These are phyloP conservation scores for Xylaria polymorpha DNA, from an alignment of 2,329 filamentous ascomycete species.

Conservation along the genomic window DNA sequence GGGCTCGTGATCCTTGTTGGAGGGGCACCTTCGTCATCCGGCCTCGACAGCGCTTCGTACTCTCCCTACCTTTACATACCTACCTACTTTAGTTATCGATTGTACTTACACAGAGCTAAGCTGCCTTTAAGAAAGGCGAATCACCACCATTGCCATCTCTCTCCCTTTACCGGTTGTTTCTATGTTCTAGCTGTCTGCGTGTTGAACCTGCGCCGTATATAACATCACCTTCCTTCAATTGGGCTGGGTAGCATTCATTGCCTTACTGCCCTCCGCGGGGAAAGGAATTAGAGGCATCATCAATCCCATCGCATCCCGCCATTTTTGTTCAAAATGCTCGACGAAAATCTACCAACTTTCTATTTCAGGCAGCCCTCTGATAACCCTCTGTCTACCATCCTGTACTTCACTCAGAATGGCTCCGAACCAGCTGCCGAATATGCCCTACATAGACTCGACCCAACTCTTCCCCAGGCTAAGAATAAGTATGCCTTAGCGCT, in stretches of 20 bases:
- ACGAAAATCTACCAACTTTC: slow-evolving; percentile 90
- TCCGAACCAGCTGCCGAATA: slow-evolving; percentile 84
- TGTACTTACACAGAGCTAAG: not conserved
- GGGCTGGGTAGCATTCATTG: slow-evolving; percentile 2
- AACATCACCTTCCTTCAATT: not conserved
- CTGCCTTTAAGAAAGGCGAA: not conserved
- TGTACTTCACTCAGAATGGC: slow-evolving; percentile 76
- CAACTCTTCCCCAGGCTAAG: slow-evolving; percentile 73
- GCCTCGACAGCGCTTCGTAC: slow-evolving; percentile 24
- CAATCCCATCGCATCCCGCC: not conserved
- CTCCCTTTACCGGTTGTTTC: not conserved
- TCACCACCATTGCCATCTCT: not conserved
- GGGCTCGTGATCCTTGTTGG: slow-evolving; percentile 23
- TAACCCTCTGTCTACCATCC: slow-evolving; percentile 66
- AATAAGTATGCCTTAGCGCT: slow-evolving; percentile 90
- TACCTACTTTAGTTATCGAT: not conserved
- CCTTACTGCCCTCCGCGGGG: not conserved
- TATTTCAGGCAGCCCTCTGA: slow-evolving; percentile 64
- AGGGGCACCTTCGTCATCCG: slow-evolving; percentile 36
- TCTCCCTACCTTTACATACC: not conserved
- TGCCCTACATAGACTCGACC: slow-evolving; percentile 80
- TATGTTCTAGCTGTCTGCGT: not conserved
- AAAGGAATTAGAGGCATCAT: slow-evolving; percentile 12
- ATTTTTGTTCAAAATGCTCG: slow-evolving; percentile 72
- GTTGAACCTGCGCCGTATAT: not conserved